A percentile compares a stretch with the other conserved stretches of the same genome.
These are phyloP conservation scores for Cercospora sp. DNA, from an alignment of 2,329 filamentous ascomycete species.

Conservation along the genomic window DNA sequence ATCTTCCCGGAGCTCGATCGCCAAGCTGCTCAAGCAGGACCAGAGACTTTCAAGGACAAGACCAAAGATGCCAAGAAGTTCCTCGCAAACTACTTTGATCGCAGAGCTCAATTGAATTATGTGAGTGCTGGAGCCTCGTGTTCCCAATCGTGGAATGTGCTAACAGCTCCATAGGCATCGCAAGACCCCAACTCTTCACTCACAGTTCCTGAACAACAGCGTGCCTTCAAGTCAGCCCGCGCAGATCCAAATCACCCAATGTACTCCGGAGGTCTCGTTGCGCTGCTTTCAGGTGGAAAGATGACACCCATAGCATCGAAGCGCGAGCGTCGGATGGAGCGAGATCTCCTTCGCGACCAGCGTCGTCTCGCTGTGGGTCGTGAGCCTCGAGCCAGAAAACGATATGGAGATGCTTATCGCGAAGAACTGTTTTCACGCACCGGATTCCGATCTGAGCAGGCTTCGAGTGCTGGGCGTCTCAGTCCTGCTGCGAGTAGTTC, in stretches of 20 bases:
- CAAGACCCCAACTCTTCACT: constrained; percentile 48
- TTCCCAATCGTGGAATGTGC: constrained; percentile 35
- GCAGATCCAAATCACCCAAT: constrained; percentile 55
- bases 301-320: constrained; percentile 31
- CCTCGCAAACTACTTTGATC: constrained; percentile 53
- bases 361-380: constrained; percentile 17
- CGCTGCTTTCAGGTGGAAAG: constrained; percentile 50
- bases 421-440: constrained; percentile 15
- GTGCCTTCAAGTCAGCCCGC: constrained; percentile 50
- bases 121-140: constrained; percentile 30
- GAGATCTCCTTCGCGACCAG: constrained; percentile 11
- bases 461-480: neutral
- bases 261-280: constrained; percentile 51
- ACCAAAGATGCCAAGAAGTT: constrained; percentile 40
- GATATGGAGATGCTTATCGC: constrained; percentile 19
- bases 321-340: constrained; percentile 17
- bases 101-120: constrained; percentile 50
- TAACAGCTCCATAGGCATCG: constrained; percentile 21
- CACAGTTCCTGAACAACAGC: constrained; percentile 35
- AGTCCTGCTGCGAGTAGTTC: neutral
- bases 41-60: constrained; percentile 34
- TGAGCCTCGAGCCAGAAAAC: constrained; percentile 7
- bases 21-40: constrained; percentile 24
- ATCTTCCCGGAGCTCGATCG: constrained; percentile 50
- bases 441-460: neutral